These are phyloP conservation scores for Puccinia novopanici DNA, from an alignment of 1,284 basidiomycete species.

Conservation along the genomic window DNA sequence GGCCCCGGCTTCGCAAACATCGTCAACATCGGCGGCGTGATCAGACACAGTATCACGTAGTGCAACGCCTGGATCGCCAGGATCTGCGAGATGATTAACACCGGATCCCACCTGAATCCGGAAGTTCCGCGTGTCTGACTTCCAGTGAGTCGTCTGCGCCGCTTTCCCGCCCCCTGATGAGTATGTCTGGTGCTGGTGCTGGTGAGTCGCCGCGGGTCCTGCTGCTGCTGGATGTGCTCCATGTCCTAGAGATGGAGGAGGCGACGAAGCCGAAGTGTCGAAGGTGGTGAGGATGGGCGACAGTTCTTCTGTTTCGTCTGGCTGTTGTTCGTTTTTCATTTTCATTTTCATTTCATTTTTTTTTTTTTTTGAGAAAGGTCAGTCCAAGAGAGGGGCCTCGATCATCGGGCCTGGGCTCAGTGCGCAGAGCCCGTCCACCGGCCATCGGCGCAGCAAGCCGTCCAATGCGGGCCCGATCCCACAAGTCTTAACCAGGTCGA, in stretches of 20 bases:
- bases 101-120: conserved; percentile 68
- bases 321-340: background rate
- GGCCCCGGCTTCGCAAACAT: conserved; percentile 73
- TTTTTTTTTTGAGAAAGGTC: background rate
- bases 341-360: no score
- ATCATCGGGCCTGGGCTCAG: no score
- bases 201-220: background rate
- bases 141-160: conserved; percentile 6
- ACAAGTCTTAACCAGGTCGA: no score
- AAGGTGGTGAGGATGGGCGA: conserved; percentile 1
- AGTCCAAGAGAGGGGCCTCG: no score
- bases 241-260: background rate
- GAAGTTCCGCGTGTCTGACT: conserved; percentile 43
- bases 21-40: conserved; percentile 77
- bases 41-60: conserved; percentile 79
- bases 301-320: conserved; percentile 4
- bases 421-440: no score
- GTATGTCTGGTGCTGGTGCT: background rate
- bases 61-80: conserved; percentile 86
- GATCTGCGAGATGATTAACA: conserved; percentile 78
- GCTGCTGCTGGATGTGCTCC: background rate
- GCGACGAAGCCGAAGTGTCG: background rate
- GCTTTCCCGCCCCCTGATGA: background rate
- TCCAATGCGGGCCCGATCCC: no score
- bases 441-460: no score